Percentiles rank a stretch among this genome's conserved stretches.
Evolutionary conservation across 2,329 filamentous ascomycete species (phyloP).

Genomic region (Alternaria arbusti): DNA sequence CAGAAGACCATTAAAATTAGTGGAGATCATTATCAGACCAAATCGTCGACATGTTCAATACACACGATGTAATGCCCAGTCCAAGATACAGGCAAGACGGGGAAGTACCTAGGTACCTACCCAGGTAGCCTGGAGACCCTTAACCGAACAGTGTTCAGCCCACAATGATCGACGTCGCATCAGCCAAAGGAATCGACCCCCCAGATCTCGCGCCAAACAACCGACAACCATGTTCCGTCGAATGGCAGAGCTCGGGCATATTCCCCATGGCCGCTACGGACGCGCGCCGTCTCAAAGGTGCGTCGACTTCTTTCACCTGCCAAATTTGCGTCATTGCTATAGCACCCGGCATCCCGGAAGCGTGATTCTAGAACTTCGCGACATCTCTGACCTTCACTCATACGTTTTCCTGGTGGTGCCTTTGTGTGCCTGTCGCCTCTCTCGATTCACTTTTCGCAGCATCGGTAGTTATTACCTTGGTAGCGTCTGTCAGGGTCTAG

Average conservation of each 20-base stretch:
- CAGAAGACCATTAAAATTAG: neutral
- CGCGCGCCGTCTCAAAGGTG: slow-evolving; percentile 2
- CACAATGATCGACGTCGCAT: slow-evolving; percentile 3
- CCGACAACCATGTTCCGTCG: slow-evolving; percentile 5
- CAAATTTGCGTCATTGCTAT: slow-evolving; percentile 21
- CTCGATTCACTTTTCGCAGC: neutral
- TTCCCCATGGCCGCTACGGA: slow-evolving; percentile 12
- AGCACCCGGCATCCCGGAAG: slow-evolving; percentile 7
- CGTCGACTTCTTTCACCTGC: slow-evolving; percentile 6
- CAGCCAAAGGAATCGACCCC: neutral
- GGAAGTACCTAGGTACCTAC: neutral
- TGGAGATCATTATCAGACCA: neutral
- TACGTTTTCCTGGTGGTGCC: slow-evolving; percentile 2
- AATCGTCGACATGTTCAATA: neutral
- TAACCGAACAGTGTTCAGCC: neutral
- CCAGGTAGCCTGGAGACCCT: neutral
- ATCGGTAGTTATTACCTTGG: neutral
- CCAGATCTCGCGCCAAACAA: neutral
- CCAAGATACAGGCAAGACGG: neutral
- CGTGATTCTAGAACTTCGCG: slow-evolving; percentile 25
- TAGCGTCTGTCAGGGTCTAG: slow-evolving; percentile 17
- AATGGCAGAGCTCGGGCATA: slow-evolving; percentile 22
- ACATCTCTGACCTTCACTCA: slow-evolving; percentile 2
- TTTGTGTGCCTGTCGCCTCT: neutral
- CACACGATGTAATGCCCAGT: neutral